Percentiles rank a stretch among this genome's conserved stretches.
Evolutionary conservation across 1,284 basidiomycete genomes (phyloP).

Genomic region (Volvariella volvacea): DNA sequence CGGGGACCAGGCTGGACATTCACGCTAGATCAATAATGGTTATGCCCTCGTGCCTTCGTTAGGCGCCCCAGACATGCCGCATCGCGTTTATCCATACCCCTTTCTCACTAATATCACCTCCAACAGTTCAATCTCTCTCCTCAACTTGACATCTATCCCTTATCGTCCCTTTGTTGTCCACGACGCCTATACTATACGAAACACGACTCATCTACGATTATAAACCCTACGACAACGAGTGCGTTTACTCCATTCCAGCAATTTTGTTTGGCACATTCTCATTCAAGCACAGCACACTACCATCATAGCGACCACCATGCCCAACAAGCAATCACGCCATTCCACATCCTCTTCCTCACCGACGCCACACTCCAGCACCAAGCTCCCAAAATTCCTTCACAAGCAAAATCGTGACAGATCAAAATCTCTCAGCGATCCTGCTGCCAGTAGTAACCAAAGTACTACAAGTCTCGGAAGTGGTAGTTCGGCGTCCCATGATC

Average conservation of each 20-base stretch:
- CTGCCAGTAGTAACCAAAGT: conserved; percentile 15
- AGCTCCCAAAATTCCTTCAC: conserved; percentile 62
- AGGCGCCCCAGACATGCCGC: too few species aligned
- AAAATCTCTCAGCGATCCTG: conserved; percentile 44
- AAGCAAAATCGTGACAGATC: conserved; percentile 53
- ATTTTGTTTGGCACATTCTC: not conserved
- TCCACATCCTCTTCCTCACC: conserved; percentile 25
- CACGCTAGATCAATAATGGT: too few species aligned
- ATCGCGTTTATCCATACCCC: too few species aligned
- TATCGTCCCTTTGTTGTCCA: too few species aligned
- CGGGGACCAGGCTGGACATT: too few species aligned
- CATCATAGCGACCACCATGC: conserved; percentile 20
- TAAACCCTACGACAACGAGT: conserved; percentile 23
- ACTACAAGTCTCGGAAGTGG: conserved; percentile 33
- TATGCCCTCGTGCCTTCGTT: too few species aligned
- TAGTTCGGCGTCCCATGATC: conserved; percentile 30
- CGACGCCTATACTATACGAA: too few species aligned
- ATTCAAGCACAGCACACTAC: not conserved
- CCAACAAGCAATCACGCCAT: conserved; percentile 29
- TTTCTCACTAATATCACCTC: too few species aligned
- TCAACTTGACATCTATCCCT: too few species aligned
- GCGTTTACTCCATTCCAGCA: conserved; percentile 17
- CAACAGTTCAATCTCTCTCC: too few species aligned
- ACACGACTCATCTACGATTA: too few species aligned
- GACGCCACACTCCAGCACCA: conserved; percentile 32